A percentile compares a stretch with the other conserved stretches of the same genome.
Conservation (phyloP, 2,329 filamentous ascomycete species). For the Penicillium brevicompactum region DNA sequence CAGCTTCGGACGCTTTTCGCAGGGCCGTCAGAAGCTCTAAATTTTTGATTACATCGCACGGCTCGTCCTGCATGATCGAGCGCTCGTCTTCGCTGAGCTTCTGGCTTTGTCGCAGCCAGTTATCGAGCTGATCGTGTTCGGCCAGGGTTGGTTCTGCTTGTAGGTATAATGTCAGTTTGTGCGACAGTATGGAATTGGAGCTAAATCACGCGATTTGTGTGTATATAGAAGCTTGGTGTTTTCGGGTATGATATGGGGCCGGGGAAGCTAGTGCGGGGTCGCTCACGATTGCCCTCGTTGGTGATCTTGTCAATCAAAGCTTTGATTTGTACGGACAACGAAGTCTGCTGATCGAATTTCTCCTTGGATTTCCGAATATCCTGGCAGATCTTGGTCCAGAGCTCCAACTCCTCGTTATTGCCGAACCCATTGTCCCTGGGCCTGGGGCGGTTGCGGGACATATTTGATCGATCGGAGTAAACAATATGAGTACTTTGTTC, state of each 20-base stretch:
- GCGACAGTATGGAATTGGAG: background rate
- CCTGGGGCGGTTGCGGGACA: slow-evolving; percentile 48
- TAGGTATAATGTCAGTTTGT: slow-evolving; percentile 14
- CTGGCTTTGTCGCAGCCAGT: slow-evolving; percentile 48
- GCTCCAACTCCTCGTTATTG: slow-evolving; percentile 47
- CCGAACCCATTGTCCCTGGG: slow-evolving; percentile 47
- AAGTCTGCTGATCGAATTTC: slow-evolving; percentile 46
- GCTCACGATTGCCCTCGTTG: slow-evolving; percentile 46
- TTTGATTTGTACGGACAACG: slow-evolving; percentile 43
- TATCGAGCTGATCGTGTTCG: slow-evolving; percentile 49
- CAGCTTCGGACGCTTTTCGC: slow-evolving; percentile 51
- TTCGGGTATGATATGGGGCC: slow-evolving; percentile 1
- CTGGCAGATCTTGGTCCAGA: slow-evolving; percentile 48
- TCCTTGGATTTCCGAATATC: slow-evolving; percentile 47
- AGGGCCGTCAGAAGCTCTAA: slow-evolving; percentile 51
- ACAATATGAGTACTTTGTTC: background rate
- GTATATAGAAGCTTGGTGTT: background rate
- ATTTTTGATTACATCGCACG: slow-evolving; percentile 54
- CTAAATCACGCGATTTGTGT: background rate
- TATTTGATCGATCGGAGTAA: slow-evolving; percentile 14
- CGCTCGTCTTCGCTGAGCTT: slow-evolving; percentile 53
- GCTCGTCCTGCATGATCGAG: slow-evolving; percentile 51
- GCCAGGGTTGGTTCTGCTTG: slow-evolving; percentile 38
- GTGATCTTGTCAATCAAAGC: slow-evolving; percentile 48
- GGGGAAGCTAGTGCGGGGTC: slow-evolving; percentile 5